Percentiles rank a stretch among this genome's conserved stretches.
Conservation (phyloP, 1,284 basidiomycete genomes). For the Heterobasidion annosum region DNA sequence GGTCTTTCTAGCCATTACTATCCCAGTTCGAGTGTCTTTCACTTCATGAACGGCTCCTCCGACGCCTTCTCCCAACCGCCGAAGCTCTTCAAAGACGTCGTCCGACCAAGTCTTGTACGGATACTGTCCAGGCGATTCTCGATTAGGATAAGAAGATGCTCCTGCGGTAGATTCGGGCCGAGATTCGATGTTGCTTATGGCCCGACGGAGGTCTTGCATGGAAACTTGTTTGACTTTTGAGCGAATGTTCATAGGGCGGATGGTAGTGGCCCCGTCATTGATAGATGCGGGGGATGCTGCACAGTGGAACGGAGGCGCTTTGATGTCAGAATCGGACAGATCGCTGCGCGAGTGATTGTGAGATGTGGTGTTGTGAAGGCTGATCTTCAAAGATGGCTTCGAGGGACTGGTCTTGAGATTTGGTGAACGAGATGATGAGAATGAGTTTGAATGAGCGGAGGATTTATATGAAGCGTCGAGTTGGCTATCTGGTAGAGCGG, state of each 20-base stretch:
- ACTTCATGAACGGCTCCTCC: constrained; percentile 94
- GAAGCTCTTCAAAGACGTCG: constrained; percentile 65
- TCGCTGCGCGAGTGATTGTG: neutral
- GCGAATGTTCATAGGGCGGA: constrained; percentile 7
- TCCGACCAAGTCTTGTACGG: constrained; percentile 43
- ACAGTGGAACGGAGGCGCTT: neutral
- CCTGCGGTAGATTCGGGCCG: neutral
- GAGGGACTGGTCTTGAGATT: neutral
- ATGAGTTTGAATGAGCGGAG: neutral
- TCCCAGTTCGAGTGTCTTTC: constrained; percentile 63
- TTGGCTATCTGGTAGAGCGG: neutral
- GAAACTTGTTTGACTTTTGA: constrained; percentile 15
- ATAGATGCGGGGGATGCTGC: neutral
- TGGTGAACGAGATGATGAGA: neutral
- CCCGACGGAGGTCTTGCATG: constrained; percentile 20
- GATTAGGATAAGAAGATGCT: neutral
- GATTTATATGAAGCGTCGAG: neutral
- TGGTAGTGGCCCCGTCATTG: neutral
- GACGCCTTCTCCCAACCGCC: constrained; percentile 86
- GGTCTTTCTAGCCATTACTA: constrained; percentile 91
- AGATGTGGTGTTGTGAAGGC: neutral
- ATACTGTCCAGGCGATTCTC: neutral
- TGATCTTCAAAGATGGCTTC: constrained; percentile 2
- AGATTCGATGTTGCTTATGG: constrained; percentile 20
- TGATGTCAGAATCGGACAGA: neutral